Conservation (phyloP, 106 monocot species). For the Dendrobium huoshanense region DNA sequence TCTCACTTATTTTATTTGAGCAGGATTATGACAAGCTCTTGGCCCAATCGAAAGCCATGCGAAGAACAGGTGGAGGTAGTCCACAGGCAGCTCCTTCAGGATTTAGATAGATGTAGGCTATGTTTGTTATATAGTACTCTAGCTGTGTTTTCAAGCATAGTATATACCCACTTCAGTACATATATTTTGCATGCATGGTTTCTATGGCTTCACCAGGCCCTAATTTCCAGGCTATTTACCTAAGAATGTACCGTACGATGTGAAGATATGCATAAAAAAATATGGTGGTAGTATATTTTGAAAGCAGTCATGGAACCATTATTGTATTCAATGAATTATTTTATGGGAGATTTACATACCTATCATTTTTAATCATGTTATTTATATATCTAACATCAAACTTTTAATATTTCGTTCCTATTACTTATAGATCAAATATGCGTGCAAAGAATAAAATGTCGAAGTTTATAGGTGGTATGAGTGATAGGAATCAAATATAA, state of each 20-base stretch:
- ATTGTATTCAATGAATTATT: background rate
- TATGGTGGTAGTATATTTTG: background rate
- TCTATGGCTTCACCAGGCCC: background rate
- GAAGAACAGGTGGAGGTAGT: slow-evolving; percentile 34
- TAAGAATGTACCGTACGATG: background rate
- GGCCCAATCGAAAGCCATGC: slow-evolving; percentile 75
- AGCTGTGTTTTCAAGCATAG: background rate
- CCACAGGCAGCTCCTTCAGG: slow-evolving; percentile 44
- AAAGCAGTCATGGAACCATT: background rate
- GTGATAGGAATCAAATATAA: too few relatives aligned
- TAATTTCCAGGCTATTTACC: background rate
- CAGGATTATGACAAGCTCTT: slow-evolving; percentile 71
- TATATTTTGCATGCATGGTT: background rate
- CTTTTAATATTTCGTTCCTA: too few relatives aligned
- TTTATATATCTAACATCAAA: too few relatives aligned
- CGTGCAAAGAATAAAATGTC: too few relatives aligned
- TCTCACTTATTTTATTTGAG: background rate
- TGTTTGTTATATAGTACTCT: background rate
- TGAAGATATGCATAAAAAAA: background rate
- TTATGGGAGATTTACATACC: too few relatives aligned
- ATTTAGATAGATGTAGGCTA: slow-evolving; percentile 22
- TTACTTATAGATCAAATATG: too few relatives aligned
- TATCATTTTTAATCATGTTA: too few relatives aligned
- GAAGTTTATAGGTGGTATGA: too few relatives aligned
- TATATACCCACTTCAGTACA: background rate